These are phyloP conservation scores for Dactylellina parvicollis DNA, from an alignment of 2,329 filamentous ascomycete genomes.

Conservation along the genomic window DNA sequence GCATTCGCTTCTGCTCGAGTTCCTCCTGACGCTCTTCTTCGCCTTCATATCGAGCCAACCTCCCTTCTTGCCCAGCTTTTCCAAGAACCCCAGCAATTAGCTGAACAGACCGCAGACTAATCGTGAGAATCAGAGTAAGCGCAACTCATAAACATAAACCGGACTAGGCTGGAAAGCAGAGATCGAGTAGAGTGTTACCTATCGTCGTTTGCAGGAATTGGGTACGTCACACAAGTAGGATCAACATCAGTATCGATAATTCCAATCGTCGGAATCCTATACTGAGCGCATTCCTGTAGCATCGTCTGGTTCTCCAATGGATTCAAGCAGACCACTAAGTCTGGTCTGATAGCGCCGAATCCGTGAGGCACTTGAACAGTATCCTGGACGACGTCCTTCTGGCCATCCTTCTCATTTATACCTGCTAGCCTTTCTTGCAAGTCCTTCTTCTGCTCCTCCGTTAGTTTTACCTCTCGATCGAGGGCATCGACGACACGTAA, in stretches of 20 bases:
- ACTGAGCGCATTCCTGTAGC: constrained; percentile 87
- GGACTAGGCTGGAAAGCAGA: background rate
- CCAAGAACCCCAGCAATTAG: constrained; percentile 87
- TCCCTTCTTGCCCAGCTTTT: constrained; percentile 79
- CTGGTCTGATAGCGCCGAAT: constrained; percentile 74
- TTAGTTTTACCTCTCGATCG: constrained; percentile 69
- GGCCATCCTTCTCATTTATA: constrained; percentile 67
- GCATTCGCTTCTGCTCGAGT: constrained; percentile 19
- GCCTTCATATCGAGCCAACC: constrained; percentile 46
- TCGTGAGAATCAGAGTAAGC: constrained; percentile 10
- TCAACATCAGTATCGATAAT: constrained; percentile 93
- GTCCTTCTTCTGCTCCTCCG: constrained; percentile 14
- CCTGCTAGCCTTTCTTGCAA: constrained; percentile 17
- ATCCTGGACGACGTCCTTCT: background rate
- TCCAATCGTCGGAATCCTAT: constrained; percentile 91
- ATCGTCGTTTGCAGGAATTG: constrained; percentile 96
- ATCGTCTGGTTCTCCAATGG: constrained; percentile 90
- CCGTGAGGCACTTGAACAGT: constrained; percentile 30
- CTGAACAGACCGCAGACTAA: constrained; percentile 79
- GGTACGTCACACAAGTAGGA: constrained; percentile 93
- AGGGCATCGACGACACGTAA: constrained; percentile 80
- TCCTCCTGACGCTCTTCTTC: constrained; percentile 27
- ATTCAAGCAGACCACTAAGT: constrained; percentile 91
- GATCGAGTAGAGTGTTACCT: constrained; percentile 67
- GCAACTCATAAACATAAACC: background rate